These are phyloP conservation scores for Solanum ahanhuiri DNA, from an alignment of 257 asterid species.

Conservation along the genomic window DNA sequence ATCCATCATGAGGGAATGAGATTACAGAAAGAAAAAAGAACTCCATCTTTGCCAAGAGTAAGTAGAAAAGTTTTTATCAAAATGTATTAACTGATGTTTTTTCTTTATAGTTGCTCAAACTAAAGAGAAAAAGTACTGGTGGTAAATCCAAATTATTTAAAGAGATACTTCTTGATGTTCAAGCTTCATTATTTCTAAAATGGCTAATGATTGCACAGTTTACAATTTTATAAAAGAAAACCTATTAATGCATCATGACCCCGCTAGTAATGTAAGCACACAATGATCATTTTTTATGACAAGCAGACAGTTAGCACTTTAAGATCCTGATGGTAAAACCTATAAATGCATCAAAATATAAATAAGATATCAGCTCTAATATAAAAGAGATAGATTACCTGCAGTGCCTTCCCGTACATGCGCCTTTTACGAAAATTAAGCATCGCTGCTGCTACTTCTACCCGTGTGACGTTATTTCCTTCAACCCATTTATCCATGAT, in stretches of 20 bases:
- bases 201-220: neutral
- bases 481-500: constrained; percentile 57
- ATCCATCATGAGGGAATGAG: neutral
- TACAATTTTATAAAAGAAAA: neutral
- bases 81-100: neutral
- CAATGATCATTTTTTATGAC: neutral
- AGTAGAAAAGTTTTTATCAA: neutral
- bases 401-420: constrained; percentile 52
- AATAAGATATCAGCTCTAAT: neutral
- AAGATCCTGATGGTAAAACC: neutral
- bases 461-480: constrained; percentile 49
- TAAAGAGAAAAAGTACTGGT: neutral
- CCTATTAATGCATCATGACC: neutral
- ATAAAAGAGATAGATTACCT: constrained; percentile 29
- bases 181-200: neutral
- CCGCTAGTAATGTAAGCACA: neutral
- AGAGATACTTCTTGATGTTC: neutral
- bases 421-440: constrained; percentile 39
- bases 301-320: neutral
- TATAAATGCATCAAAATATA: neutral
- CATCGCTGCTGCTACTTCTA: constrained; percentile 25
- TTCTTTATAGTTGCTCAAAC: neutral
- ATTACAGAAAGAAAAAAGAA: neutral
- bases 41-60: neutral
- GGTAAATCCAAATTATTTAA: neutral